Base-by-base conservation (phyloP, 2,329 filamentous ascomycete genomes). In the Aureobasidium sp. region DNA sequence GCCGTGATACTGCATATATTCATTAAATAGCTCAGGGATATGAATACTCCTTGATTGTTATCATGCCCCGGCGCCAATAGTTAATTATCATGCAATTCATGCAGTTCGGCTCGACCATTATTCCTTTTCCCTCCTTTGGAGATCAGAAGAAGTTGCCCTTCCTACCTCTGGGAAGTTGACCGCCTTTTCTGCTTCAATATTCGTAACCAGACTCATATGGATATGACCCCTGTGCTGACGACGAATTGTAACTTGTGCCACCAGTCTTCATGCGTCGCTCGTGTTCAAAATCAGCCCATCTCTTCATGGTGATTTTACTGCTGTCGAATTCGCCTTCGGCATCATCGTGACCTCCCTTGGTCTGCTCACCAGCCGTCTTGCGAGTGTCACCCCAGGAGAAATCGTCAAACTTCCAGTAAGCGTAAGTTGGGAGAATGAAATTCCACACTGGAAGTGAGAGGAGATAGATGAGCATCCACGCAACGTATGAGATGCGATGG, bases 361-460 rank as follows among this genome's bases (percentile, higher is more conserved):
- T 87, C 78, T 89, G 90, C 71, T 96, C 93, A 32, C 92, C 92
- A 0, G 87, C 90, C 44, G 93, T 96, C 84, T 97, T 96, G 64
- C 94, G 86, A 61, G 94, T 99, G 66, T 99, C 95, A 70, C 94
- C 94, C 94, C 94, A 99, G 61, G 90, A 96, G 81, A 99, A 99
- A 79, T 99, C 94, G 74, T 99, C 94, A 73, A 99, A 99, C 78
- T 99, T 97, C 94, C 94, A 99, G 81, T 93, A 99, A 3, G 94
- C 89, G 73, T 99, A 99, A 8, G 85, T 85, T 0, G 94, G 94
- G 8, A 99, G 85, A 41, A 99, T 82, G 73, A 99, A 96, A 76
- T 99, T 99, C 94, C 94, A 99, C 62, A 99, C 83, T 0, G 95
- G 95, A 1, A 99, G 85, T 0, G 94, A 96, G 49, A 92, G 59